These are phyloP conservation scores for Solanum infundibuliforme DNA, from an alignment of 257 asterid genomes.

Conservation along the genomic window DNA sequence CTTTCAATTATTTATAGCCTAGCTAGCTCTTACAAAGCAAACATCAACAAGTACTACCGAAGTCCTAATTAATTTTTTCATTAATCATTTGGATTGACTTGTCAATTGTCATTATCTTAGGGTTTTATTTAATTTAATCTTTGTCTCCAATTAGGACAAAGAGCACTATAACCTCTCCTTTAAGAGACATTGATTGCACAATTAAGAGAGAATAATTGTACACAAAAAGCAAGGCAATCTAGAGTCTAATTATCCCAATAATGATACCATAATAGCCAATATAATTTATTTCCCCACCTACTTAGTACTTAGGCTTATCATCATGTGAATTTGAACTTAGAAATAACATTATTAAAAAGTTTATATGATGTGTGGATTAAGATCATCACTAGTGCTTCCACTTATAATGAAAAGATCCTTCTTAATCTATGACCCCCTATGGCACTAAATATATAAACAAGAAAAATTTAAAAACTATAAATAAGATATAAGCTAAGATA, in stretches of 20 bases:
- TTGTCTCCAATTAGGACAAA: background rate
- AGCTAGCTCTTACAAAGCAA: background rate
- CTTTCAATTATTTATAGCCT: constrained; percentile 14
- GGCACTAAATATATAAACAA: background rate
- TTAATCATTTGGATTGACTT: constrained; percentile 8
- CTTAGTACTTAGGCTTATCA: background rate
- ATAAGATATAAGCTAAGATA: background rate
- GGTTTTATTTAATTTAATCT: constrained; percentile 1
- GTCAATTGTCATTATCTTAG: background rate
- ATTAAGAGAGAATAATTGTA: constrained; percentile 12
- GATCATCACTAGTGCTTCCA: background rate
- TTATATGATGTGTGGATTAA: background rate
- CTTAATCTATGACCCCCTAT: background rate
- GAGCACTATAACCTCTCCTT: background rate
- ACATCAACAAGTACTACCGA: background rate
- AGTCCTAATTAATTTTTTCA: background rate
- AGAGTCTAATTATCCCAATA: background rate
- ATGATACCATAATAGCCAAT: background rate
- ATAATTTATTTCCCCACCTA: background rate
- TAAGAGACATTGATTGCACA: constrained; percentile 6
- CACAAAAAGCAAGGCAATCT: constrained; percentile 14
- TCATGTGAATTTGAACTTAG: background rate
- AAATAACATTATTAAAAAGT: background rate
- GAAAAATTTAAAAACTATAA: background rate
- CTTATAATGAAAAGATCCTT: background rate